These are phyloP conservation scores for Phytophthora nicotianae DNA, from an alignment of 352 stramenopile species.

Conservation along the genomic window DNA sequence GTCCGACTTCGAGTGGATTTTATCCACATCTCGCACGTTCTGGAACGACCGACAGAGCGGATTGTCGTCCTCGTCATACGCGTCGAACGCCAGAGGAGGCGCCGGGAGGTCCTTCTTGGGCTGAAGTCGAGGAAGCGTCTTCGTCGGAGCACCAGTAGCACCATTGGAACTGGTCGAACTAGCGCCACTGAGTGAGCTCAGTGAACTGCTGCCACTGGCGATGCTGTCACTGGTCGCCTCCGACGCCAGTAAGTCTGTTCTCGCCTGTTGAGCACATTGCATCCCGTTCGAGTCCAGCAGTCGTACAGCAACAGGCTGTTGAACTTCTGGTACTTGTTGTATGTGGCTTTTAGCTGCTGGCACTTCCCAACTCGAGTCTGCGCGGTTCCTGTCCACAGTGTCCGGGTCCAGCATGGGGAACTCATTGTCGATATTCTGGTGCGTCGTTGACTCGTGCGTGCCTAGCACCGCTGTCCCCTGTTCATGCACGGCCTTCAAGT, in stretches of 20 bases:
- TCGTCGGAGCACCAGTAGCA: conserved; percentile 4
- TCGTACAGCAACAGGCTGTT: conserved; percentile 6
- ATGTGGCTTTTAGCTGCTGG: conserved; percentile 10
- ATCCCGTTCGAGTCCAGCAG: conserved; percentile 27
- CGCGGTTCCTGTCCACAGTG: conserved; percentile 37
- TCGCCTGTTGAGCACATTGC: conserved; percentile 21
- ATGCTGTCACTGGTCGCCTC: conserved; percentile 11
- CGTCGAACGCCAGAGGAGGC: conserved; percentile 26
- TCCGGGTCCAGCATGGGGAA: conserved; percentile 44
- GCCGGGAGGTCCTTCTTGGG: conserved; percentile 27
- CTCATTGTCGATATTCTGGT: conserved; percentile 23
- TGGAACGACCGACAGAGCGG: conserved; percentile 52
- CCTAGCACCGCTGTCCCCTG: conserved; percentile 20
- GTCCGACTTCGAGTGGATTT: conserved; percentile 25
- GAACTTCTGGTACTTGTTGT: conserved; percentile 9
- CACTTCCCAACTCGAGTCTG: conserved; percentile 49
- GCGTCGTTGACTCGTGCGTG: background rate
- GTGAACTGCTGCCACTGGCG: conserved; percentile 17
- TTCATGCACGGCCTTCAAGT: conserved; percentile 18
- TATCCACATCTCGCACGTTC: conserved; percentile 60
- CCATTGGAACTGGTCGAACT: conserved; percentile 16
- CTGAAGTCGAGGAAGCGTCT: conserved; percentile 34
- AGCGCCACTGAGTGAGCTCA: conserved; percentile 11
- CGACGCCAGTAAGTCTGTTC: conserved; percentile 10
- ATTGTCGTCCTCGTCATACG: conserved; percentile 60